phyloP scores from a whole-genome alignment of 257 asterid genomes.

The Plectranthus barbatus region DNA sequence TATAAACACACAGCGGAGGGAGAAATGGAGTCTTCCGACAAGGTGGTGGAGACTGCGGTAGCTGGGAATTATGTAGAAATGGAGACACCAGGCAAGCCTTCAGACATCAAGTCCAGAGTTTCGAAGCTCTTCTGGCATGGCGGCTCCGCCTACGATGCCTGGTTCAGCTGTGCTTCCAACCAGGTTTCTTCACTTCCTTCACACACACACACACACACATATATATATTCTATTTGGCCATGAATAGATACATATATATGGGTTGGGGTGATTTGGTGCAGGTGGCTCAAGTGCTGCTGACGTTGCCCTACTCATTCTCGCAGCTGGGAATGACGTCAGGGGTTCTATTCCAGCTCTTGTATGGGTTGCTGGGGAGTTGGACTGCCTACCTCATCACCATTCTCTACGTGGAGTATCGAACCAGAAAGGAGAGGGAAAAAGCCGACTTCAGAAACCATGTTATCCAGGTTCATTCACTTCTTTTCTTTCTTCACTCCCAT shows the following conservation, averaged over 20 bases:
- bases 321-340: constrained; percentile 92
- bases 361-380: constrained; percentile 85
- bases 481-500: constrained; percentile 15
- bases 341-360: constrained; percentile 61
- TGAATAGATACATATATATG: too few species aligned
- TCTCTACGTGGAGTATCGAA: constrained; percentile 76
- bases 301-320: constrained; percentile 85
- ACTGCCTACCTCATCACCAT: constrained; percentile 78
- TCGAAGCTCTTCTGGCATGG: constrained; percentile 84
- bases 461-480: constrained; percentile 52
- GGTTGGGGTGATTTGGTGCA: constrained; percentile 12
- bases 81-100: constrained; percentile 55
- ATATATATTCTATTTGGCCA: too few species aligned
- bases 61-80: constrained; percentile 71
- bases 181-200: constrained; percentile 31
- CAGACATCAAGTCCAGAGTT: constrained; percentile 38
- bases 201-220: neutral
- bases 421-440: constrained; percentile 80
- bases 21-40: constrained; percentile 52
- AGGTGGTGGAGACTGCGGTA: constrained; percentile 55
- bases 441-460: constrained; percentile 84
- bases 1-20: neutral
- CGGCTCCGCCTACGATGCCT: constrained; percentile 90
- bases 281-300: constrained; percentile 91
- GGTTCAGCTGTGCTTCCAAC: constrained; percentile 93